phyloP scores from a whole-genome alignment of 78 protist genomes.

The Planoprotostelium fungivorum region DNA sequence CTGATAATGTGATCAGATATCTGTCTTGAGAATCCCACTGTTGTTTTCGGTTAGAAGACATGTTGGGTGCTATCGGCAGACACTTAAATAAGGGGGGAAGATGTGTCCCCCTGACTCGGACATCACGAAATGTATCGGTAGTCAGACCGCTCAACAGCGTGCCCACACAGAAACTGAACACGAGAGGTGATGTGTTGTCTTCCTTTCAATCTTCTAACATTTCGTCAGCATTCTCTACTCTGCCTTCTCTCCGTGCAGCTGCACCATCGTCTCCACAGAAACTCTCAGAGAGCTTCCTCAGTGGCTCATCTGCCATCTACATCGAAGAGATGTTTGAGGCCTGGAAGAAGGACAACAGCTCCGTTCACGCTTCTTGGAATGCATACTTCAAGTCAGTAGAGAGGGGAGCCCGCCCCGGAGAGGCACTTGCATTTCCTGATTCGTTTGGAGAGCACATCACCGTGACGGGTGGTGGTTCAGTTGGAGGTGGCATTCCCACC shows the following conservation, averaged over 20 bases:
- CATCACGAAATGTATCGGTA: neutral
- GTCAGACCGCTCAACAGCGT: neutral
- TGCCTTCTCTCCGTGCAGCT: neutral
- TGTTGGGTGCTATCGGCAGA: neutral
- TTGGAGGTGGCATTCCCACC: neutral
- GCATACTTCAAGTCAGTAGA: slow-evolving; percentile 48
- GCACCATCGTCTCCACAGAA: slow-evolving; percentile 46
- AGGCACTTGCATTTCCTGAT: slow-evolving; percentile 17
- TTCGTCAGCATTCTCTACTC: neutral
- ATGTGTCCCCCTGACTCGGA: neutral
- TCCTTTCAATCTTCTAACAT: too few relatives aligned
- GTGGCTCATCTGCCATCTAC: slow-evolving; percentile 45
- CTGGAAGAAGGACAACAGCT: slow-evolving; percentile 45
- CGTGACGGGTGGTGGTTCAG: neutral
- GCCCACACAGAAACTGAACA: too few relatives aligned
- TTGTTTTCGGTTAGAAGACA: neutral
- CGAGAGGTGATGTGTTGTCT: too few relatives aligned
- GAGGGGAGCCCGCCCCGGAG: slow-evolving; percentile 32
- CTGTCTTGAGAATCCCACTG: neutral
- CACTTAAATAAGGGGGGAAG: neutral
- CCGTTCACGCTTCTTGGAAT: slow-evolving; percentile 49
- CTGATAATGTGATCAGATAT: neutral
- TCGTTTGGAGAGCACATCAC: neutral
- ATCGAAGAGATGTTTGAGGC: slow-evolving; percentile 49
- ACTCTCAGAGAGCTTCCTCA: slow-evolving; percentile 54